Evolutionary conservation across 176 grass and related monocot species (phyloP).

Genomic region (Eremochloa ophiuroides): DNA sequence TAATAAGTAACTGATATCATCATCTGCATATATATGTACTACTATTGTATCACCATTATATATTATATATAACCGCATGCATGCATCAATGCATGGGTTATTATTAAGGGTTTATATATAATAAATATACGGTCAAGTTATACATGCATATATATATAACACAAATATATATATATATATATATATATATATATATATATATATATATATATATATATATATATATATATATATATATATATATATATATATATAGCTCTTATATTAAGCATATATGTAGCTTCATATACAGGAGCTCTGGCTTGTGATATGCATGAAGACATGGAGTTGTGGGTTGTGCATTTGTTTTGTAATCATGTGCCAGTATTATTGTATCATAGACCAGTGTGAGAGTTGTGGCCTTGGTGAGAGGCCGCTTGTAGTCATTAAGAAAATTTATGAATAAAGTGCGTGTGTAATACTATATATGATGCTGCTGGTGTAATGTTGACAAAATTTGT

Average conservation of each 20-base stretch:
- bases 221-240: no score
- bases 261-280: neutral
- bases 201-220: neutral
- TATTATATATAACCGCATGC: neutral
- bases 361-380: neutral
- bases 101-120: neutral
- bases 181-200: neutral
- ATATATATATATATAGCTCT: no score
- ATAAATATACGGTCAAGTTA: neutral
- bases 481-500: neutral
- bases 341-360: constrained; percentile 24
- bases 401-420: neutral
- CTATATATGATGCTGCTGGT: neutral
- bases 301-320: neutral
- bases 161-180: no score
- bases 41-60: neutral
- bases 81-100: constrained; percentile 6
- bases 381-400: constrained; percentile 2
- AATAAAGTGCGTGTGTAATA: constrained; percentile 18
- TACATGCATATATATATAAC: neutral
- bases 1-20: neutral
- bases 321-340: neutral
- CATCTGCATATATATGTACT: neutral
- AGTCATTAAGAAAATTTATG: neutral
- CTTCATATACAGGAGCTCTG: neutral